Evolutionary conservation across 2,329 filamentous ascomycete genomes (phyloP), one percentile per base, ranked within the genome.

Genomic region (Phoma herbarum): DNA sequence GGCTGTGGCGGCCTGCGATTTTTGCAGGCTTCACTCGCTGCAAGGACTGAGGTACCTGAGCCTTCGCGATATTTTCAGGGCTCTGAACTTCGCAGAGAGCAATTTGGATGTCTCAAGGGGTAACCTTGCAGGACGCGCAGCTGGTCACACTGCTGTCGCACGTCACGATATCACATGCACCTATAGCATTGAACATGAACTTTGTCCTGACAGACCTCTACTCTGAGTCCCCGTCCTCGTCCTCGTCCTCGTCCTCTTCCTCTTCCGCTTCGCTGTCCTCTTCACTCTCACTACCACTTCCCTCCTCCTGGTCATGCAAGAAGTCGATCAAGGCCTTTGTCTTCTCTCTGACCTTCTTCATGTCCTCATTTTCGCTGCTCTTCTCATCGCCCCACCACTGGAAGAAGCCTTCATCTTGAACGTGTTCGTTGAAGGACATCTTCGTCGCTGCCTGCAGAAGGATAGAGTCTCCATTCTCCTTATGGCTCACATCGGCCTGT

Each of bases 371-470:
- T 54, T 87, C 88, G 23, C 79, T 84, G 6, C 90, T 89, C 70
- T 88, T 83, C 77, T 85, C 83, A 75, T 96, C 90, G 20, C 83
- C 85, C 93, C 93, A 98, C 95, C 95, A 99, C 46, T 85, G 85
- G 69, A 94, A 80, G 65, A 97, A 91, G 0, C 90, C 93, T 41
- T 97, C 93, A 71, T 97, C 92, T 74, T 97, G 92, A 1, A 97
- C 79, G 16, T 96, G 84, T 65, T 98, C 95, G 47, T 90, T 78
- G 65, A 90, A 87, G 74, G 96, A 96, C 50, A 98, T 82, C 76
- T 93, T 91, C 79, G 96, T 95, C 66, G 92, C 85, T 67, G 92
- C 81, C 37, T 89, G 91, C 3, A 93, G 84, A 31, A 98, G 84
- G 10, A 97, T 84, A 35, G 81, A 78, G 71, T 89, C 85, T 3